Base-by-base conservation (phyloP, 23 red algal genomes). In the Agarophyton chilense region DNA sequence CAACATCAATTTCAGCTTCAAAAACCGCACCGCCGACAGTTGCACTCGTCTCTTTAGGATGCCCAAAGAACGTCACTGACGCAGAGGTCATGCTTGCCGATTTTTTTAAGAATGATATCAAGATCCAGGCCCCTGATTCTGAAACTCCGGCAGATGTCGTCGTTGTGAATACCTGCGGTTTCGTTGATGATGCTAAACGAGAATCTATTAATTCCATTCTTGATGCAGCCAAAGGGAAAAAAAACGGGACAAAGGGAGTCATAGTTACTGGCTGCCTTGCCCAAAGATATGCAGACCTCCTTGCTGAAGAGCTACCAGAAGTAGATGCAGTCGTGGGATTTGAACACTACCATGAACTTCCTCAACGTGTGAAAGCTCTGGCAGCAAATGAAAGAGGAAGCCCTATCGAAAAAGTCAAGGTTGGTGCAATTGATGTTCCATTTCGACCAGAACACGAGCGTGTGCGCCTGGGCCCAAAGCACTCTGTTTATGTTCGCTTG, bases 311-410 rank as follows among this genome's bases (percentile, higher is more conserved):
- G 57, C 62, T 98, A 34, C 92, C 96, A 14, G 92, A 98, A 55
- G 88, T 98, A 18, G 96, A 98, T 35, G 96, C 96, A 25, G 92
- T 98, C n/a, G 89, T 98, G 44, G 96, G 96, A 11, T 98, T 98
- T 83, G 93, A 92, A 60, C 67, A 88, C 25, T 98, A 98, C 49
- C 56, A 86, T 40, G 64, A 93, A 29, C 72, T 98, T n/a, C 67
- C 93, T 25, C 25, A 94, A 33, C 84, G 85, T 29, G 85, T 89
- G 51, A 55, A 60, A 45, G 51, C 53, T 31, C 58, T 94, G 22
- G 54, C 38, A 12, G 46, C 62, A 25, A 78, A 45, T 18, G 49
- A 45, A 16, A n/a, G 17, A 26, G 47, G 36, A 35, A 22, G 16
- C 0, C 25, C 41, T 24, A 46, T 88, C 33, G 65, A 75, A 32